Evolutionary conservation across 2,329 filamentous ascomycete species (phyloP), one percentile per base, ranked within the genome.

Genomic region (Xylariaceae sp.): DNA sequence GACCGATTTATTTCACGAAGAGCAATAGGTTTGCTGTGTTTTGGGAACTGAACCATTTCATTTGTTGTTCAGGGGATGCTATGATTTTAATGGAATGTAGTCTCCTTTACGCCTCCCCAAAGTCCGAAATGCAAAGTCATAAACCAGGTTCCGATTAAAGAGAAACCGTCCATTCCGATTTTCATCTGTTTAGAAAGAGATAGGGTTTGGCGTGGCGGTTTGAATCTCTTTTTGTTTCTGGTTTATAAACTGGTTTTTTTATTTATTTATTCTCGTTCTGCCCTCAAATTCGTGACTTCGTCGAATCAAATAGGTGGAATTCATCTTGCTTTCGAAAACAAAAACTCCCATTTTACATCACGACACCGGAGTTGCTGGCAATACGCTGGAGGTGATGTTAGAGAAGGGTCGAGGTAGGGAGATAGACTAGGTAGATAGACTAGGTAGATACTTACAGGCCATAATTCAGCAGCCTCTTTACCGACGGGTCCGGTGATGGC

Each of bases 391-490:
- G 12, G 27, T 19, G 19, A 45, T 58, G 48, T 67, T 77, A 70
- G 55, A 32, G 55, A 53, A 35, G 5, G 30, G 9, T 41, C 2
- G 4, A 3, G 7, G 12, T 9, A 19, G 30, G 6, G 30, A 3
- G 47, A 35, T 35, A 19, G 19, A 19, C 19, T 19, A 19, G 19
- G 19, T 19, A 19, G 19, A 19, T 19, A 19, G 19, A 19, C 19
- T 19, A 19, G 19, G 19, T 2, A 19, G 27, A 2, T 61, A 84
- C 88, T 80, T 83, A 92, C 89, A 75, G 94, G 94, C 94, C 94
- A 99, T 72, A 99, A 85, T 83, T 99, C 94, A 76, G 94, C 94
- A 75, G 94, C 94, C 83, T 99, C 94, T 88, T 99, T 99, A 78
- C 92, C 94, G 74, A 99, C 92, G 70, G 94, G 94, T 70, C 94